A percentile compares a stretch with the other conserved stretches of the same genome.
These are phyloP conservation scores for Zasmidium angulare DNA, from an alignment of 2,329 filamentous ascomycete genomes.

Conservation along the genomic window DNA sequence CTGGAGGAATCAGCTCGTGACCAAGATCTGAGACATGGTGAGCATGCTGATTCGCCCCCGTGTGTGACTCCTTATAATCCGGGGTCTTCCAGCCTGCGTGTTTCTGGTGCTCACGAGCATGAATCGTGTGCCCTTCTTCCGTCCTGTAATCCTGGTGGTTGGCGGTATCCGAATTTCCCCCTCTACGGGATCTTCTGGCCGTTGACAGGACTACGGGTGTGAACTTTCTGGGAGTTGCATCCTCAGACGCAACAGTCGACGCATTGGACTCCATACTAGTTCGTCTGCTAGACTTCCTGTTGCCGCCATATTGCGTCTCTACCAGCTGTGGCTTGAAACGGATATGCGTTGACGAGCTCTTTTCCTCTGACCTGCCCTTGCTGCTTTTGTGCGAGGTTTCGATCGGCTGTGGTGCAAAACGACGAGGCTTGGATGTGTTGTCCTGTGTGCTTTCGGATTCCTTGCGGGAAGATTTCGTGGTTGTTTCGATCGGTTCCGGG, in stretches of 20 bases:
- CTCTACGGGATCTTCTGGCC: constrained; percentile 67
- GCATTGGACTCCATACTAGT: constrained; percentile 20
- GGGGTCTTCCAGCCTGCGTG: constrained; percentile 27
- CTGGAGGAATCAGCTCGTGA: constrained; percentile 19
- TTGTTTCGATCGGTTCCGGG: constrained; percentile 31
- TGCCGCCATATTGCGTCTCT: constrained; percentile 32
- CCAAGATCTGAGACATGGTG: constrained; percentile 8
- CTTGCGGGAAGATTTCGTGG: constrained; percentile 18
- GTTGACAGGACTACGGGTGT: constrained; percentile 81
- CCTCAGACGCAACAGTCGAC: constrained; percentile 12
- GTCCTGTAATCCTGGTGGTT: constrained; percentile 68
- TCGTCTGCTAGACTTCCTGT: constrained; percentile 24
- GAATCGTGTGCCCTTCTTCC: constrained; percentile 44
- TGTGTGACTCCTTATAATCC: not conserved
- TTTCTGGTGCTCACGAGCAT: constrained; percentile 32
- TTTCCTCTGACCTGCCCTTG: constrained; percentile 22
- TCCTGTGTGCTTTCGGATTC: constrained; percentile 6
- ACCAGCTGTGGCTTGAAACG: constrained; percentile 36
- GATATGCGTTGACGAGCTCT: constrained; percentile 17
- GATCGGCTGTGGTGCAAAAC: constrained; percentile 38
- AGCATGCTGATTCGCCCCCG: constrained; percentile 10
- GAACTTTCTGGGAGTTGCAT: constrained; percentile 54
- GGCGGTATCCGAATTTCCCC: constrained; percentile 63
- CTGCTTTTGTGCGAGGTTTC: constrained; percentile 38
- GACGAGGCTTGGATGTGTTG: constrained; percentile 20